Evolutionary conservation across 331 rosid genomes (phyloP), one percentile per base, ranked within the genome.

Genomic region (Pyrus hybrid): DNA sequence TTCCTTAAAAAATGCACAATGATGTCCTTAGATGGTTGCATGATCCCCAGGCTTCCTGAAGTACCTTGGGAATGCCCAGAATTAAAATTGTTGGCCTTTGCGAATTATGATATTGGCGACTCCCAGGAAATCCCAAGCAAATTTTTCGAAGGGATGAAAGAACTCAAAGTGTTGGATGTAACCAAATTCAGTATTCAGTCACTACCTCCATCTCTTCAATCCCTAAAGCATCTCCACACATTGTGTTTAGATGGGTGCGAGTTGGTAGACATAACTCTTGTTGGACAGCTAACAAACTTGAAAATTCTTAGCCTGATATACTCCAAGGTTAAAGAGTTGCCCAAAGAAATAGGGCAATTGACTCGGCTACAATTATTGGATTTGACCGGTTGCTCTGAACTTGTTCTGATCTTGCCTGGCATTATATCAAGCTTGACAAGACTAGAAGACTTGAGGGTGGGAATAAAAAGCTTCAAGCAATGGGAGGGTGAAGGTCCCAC

Each of bases 161-260:
- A 70, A 11, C 80, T 80, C 5, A 3, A 2, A 37, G 69, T 43
- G 32, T 29, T 80, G 21, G 35, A 25, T 49, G 0, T 70, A 17
- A 2, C 3, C 0, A 0, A 0, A 3, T 0, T 33, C 2, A 0
- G 1, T 1, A 3, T 80, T 1, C 13, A 1, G 1, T 1, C 60
- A 7, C 4, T 53, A 1, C 64, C 80, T 7, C 1, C 35, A 64
- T 70, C 80, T 12, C 16, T 80, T 32, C 4, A 11, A 7, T 63
- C 2, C 7, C 54, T 75, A 4, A 35, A 4, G 11, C 6, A 22
- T 41, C 77, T 80, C 5, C 68, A 54, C 2, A 63, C 80, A 0
- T 54, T 80, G 63, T 22, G 74, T 17, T 20, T 80, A 3, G 4
- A 23, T 11, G 0, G 0, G 0, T 76, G 67, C 41, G 12, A 0